Evolutionary conservation across 2,329 filamentous ascomycete genomes (phyloP).

Genomic region (Colletotrichum sp.): DNA sequence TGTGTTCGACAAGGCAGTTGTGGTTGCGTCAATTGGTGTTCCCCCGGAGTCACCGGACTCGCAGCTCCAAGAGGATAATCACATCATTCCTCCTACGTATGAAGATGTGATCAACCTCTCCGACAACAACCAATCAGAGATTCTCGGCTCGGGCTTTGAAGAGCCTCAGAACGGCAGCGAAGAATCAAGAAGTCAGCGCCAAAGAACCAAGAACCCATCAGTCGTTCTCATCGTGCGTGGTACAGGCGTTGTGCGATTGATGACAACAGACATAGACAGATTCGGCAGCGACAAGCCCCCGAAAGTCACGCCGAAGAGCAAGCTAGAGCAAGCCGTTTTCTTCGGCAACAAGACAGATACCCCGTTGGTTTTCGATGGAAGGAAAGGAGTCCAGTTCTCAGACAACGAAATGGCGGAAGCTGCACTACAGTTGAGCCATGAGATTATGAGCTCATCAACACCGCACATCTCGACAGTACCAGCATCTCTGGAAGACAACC

Average conservation of each 20-base stretch:
- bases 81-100: conserved; percentile 70
- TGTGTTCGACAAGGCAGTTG: conserved; percentile 78
- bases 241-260: conserved; percentile 64
- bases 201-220: conserved; percentile 66
- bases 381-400: conserved; percentile 70
- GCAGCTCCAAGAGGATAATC: conserved; percentile 74
- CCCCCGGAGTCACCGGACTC: conserved; percentile 75
- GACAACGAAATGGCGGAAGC: conserved; percentile 76
- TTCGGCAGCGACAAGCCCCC: conserved; percentile 64
- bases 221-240: conserved; percentile 68
- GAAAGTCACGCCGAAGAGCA: conserved; percentile 80
- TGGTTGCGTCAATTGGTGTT: conserved; percentile 75
- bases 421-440: conserved; percentile 77
- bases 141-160: conserved; percentile 68
- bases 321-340: conserved; percentile 93
- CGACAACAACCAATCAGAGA: conserved; percentile 65
- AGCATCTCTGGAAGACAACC: conserved; percentile 81
- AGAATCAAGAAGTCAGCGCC: conserved; percentile 54
- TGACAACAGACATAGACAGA: conserved; percentile 63
- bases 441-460: conserved; percentile 81
- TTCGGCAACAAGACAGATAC: conserved; percentile 84
- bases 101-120: conserved; percentile 89
- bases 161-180: conserved; percentile 53
- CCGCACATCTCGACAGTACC: conserved; percentile 75
- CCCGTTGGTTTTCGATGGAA: conserved; percentile 82